Percentiles rank a stretch among this genome's conserved stretches.
These are phyloP conservation scores for Candida tropicalis DNA, from an alignment of 1,139 yeast species.

Conservation along the genomic window DNA sequence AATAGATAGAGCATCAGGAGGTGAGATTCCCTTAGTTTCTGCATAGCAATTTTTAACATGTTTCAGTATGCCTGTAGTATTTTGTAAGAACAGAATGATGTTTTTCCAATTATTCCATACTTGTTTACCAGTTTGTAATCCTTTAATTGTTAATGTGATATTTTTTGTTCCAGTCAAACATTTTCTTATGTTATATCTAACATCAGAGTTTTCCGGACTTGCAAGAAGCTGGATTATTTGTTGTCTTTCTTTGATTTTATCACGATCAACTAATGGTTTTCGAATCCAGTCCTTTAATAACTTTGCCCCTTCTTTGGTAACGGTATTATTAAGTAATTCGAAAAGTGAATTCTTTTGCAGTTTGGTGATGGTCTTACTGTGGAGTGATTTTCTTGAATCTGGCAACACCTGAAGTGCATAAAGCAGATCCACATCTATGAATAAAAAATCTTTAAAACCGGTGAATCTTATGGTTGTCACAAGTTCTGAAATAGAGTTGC, in stretches of 20 bases:
- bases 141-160: constrained; percentile 21
- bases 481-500: constrained; percentile 7
- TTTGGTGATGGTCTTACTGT: constrained; percentile 8
- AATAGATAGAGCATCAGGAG: constrained; percentile 7
- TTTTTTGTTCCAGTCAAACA: constrained; percentile 26
- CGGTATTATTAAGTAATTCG: constrained; percentile 26
- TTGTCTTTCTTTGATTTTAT: constrained; percentile 27
- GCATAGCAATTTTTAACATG: constrained; percentile 10
- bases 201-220: constrained; percentile 17
- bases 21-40: not conserved
- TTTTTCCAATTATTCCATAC: constrained; percentile 27
- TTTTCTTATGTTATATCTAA: constrained; percentile 17
- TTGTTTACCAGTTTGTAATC: constrained; percentile 27
- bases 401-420: constrained; percentile 29
- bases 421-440: constrained; percentile 37
- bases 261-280: constrained; percentile 30
- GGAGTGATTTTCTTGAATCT: constrained; percentile 14
- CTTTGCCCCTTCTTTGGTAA: constrained; percentile 28
- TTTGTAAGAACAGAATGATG: constrained; percentile 21
- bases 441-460: constrained; percentile 22
- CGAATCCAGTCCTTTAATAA: constrained; percentile 33
- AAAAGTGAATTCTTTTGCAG: constrained; percentile 20
- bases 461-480: constrained; percentile 7
- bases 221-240: constrained; percentile 25
- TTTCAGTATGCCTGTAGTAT: constrained; percentile 14